phyloP scores from a whole-genome alignment of 2,329 filamentous ascomycete species.

The Ophiostoma triangulosporum region DNA sequence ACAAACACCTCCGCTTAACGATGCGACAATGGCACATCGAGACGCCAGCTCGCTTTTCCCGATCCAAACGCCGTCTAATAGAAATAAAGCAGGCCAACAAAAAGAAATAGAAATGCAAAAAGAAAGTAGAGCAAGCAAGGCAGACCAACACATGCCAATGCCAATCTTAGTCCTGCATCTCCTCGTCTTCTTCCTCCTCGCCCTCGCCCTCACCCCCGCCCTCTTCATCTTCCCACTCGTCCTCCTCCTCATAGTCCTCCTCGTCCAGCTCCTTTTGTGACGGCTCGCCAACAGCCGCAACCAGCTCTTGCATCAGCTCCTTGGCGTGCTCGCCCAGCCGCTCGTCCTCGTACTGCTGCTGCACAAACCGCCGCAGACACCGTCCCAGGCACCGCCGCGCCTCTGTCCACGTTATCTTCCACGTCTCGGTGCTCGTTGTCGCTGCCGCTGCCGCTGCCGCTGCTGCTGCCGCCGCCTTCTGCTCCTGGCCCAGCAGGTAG shows the following conservation, averaged over 20 bases:
- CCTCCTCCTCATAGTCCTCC: constrained; percentile 41
- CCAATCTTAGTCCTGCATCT: constrained; percentile 6
- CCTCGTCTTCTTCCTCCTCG: constrained; percentile 23
- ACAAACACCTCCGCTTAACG: no score
- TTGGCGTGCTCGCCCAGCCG: constrained; percentile 59
- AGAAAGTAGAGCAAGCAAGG: neutral
- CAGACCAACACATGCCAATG: no score
- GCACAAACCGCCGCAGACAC: constrained; percentile 63
- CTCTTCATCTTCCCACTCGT: constrained; percentile 33
- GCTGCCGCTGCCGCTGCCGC: no score
- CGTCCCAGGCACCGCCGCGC: constrained; percentile 74
- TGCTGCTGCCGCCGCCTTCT: constrained; percentile 17
- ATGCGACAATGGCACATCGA: no score
- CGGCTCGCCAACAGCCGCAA: constrained; percentile 49
- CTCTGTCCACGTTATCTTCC: constrained; percentile 53
- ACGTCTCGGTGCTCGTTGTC: constrained; percentile 15
- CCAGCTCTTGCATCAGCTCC: constrained; percentile 54
- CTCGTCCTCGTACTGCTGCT: constrained; percentile 76
- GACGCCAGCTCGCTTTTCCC: no score
- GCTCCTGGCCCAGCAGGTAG: constrained; percentile 51
- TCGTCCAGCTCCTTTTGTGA: constrained; percentile 36
- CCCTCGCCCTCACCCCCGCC: constrained; percentile 42
- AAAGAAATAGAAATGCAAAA: neutral
- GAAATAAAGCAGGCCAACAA: no score
- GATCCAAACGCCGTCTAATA: no score